Base-by-base conservation (phyloP, 768 basidiomycete species). In the Tulasnella sp. region DNA sequence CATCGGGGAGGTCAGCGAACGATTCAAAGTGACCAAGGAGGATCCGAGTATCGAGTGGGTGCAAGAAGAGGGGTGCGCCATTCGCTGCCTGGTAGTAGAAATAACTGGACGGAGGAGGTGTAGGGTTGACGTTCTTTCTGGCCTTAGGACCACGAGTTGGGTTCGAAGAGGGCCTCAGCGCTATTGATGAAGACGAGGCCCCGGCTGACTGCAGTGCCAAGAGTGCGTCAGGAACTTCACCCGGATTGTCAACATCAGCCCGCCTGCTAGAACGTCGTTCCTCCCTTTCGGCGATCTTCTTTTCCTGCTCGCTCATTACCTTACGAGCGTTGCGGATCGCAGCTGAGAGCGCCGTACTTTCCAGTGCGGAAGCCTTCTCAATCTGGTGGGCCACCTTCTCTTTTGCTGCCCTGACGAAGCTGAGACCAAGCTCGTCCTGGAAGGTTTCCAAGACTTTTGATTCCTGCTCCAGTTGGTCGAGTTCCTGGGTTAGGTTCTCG, bases 11-110 rank as follows among this genome's bases (percentile, higher is more conserved):
- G 1, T 82, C 76, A 1, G 83, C 71, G 64, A 97, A 97, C 61
- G 74, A 75, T 65, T 76, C 75, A 69, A 82, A 97, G 67, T 93
- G 84, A 11, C 88, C 78, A 40, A 92, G 74, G 23, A 99, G 75
- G 60, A 96, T 90, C 70, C 83, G 85, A 70, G 96, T 97, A 67
- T 99, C 94, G 29, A 99, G 77, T 2, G 94, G 94, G 65, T 96
- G 91, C 9, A 99, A 79, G 74, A 87, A 99, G 63, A 96, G 76
- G 8, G 90, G 86, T 57, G 86, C 75, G 11, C 96, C 96, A 1
- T 88, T 86, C 0, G 89, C 81, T 15, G 91, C 86, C 68, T 98
- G 96, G 68, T 98, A 99, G 70, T 86, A 99, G 67, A 86, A 92
- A 71, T 94, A 99, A 7, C 89, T 84, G 8, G 88, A 84, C 14